Conservation (phyloP, 2,329 filamentous ascomycete genomes). For the Colletotrichum falcatum region DNA sequence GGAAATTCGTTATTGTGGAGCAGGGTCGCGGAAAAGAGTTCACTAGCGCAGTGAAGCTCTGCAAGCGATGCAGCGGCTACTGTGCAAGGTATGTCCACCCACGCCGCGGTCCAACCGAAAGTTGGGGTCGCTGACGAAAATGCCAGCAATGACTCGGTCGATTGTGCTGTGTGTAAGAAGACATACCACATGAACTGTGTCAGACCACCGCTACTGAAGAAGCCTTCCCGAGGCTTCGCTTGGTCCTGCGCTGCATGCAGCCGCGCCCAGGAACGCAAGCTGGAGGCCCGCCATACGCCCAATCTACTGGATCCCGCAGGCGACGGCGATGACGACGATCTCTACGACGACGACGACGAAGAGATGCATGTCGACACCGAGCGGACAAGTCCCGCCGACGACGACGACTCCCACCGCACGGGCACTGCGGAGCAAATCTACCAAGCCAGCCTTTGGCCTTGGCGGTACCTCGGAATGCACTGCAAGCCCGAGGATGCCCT, state of each 20-base stretch:
- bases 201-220: constrained; percentile 89
- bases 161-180: constrained; percentile 93
- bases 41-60: constrained; percentile 94
- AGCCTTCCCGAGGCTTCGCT: constrained; percentile 95
- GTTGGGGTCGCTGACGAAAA: constrained; percentile 27
- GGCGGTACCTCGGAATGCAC: constrained; percentile 94
- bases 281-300: constrained; percentile 90
- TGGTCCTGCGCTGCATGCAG: constrained; percentile 98
- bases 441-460: constrained; percentile 95
- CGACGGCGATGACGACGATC: constrained; percentile 74
- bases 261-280: constrained; percentile 91
- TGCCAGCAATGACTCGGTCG: constrained; percentile 87
- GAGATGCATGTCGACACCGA: constrained; percentile 66
- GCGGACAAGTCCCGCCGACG: constrained; percentile 73
- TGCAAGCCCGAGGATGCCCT: constrained; percentile 95
- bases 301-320: constrained; percentile 75
- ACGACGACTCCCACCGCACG: constrained; percentile 65
- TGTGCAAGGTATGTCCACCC: constrained; percentile 80
- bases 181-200: constrained; percentile 99
- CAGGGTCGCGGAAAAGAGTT: constrained; percentile 93
- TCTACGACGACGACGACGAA: constrained; percentile 79
- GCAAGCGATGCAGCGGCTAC: constrained; percentile 91
- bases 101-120: constrained; percentile 26
- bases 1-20: constrained; percentile 96
- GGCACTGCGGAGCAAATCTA: constrained; percentile 89